Percentiles rank a stretch among this genome's conserved stretches.
phyloP scores from a whole-genome alignment of 2,329 filamentous ascomycete species.

The Fusarium gaditjirri region DNA sequence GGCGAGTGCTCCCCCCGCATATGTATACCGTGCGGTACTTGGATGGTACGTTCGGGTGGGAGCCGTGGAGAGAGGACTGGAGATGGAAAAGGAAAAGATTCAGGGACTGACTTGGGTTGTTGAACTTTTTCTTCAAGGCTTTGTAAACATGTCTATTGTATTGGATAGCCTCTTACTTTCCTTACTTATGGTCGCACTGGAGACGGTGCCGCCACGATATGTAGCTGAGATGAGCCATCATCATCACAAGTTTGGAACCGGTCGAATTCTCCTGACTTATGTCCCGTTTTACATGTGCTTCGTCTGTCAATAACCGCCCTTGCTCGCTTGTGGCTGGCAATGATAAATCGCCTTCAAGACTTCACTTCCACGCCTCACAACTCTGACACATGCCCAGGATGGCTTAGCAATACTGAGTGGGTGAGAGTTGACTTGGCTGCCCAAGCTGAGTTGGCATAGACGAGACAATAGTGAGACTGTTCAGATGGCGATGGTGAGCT shows the following conservation, averaged over 20 bases:
- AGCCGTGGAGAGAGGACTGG: background rate
- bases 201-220: background rate
- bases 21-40: constrained; percentile 22
- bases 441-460: background rate
- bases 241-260: constrained; percentile 4
- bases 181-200: background rate
- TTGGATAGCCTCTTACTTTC: background rate
- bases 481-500: background rate
- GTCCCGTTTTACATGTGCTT: constrained; percentile 7
- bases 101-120: background rate
- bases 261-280: background rate
- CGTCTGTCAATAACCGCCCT: background rate
- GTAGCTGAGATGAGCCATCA: constrained; percentile 7
- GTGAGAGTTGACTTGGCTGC: constrained; percentile 8
- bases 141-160: background rate
- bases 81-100: background rate
- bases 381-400: constrained; percentile 33
- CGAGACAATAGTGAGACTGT: background rate
- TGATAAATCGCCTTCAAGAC: background rate
- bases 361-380: constrained; percentile 1
- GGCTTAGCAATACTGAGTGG: constrained; percentile 25
- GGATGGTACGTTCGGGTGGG: background rate
- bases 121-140: background rate
- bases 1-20: constrained; percentile 25
- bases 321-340: constrained; percentile 21